Percentiles rank a stretch among this genome's conserved stretches.
Conservation (phyloP, 352 stramenopile genomes). For the Phytophthora pisi region DNA sequence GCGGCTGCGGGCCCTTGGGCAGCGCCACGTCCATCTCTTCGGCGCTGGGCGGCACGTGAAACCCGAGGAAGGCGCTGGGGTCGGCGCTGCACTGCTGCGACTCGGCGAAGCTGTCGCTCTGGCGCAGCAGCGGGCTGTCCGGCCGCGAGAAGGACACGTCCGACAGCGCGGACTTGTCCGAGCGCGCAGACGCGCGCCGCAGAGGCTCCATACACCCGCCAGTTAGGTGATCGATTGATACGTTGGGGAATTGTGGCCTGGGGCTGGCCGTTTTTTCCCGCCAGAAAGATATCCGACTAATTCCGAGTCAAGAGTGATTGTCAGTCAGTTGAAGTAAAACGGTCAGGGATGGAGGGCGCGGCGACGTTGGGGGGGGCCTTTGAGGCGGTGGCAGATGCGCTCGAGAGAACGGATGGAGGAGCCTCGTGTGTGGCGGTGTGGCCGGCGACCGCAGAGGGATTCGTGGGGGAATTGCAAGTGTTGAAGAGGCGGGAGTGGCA, state of each 20-base stretch:
- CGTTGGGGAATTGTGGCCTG: slow-evolving; percentile 15
- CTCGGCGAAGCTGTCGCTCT: slow-evolving; percentile 47
- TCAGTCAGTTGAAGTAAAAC: slow-evolving; percentile 24
- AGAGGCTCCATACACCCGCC: slow-evolving; percentile 17
- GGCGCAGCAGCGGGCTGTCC: slow-evolving; percentile 18
- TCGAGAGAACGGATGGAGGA: background rate
- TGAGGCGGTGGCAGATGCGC: background rate
- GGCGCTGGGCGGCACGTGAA: slow-evolving; percentile 29
- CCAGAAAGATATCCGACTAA: background rate
- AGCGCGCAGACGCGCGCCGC: slow-evolving; percentile 4
- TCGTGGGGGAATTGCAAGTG: slow-evolving; percentile 33
- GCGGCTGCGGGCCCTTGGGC: background rate
- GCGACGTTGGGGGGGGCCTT: slow-evolving; percentile 7
- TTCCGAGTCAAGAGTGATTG: slow-evolving; percentile 18
- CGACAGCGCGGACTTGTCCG: slow-evolving; percentile 22
- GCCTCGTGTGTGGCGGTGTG: slow-evolving; percentile 18
- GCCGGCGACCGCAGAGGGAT: slow-evolving; percentile 1
- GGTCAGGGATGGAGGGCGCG: slow-evolving; percentile 1
- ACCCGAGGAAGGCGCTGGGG: slow-evolving; percentile 55
- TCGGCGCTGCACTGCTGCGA: slow-evolving; percentile 73
- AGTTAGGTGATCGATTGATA: background rate
- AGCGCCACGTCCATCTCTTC: slow-evolving; percentile 8
- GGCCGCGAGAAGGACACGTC: slow-evolving; percentile 36
- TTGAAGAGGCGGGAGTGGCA: slow-evolving; percentile 43
- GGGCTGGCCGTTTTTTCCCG: slow-evolving; percentile 12